Conservation (phyloP, 371 early-diverging fungal genomes). For the Neoconidiobolus thromboides region DNA sequence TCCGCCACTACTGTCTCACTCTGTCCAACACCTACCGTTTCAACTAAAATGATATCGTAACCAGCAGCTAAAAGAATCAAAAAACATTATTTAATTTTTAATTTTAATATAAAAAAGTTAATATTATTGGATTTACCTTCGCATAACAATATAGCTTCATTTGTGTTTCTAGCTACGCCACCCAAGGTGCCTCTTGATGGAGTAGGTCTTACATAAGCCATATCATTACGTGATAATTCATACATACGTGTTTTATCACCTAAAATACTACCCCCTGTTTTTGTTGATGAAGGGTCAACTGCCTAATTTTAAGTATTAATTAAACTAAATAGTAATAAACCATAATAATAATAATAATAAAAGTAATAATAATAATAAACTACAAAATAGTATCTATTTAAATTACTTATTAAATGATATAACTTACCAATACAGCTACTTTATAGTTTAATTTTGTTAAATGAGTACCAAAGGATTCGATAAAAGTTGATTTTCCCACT, state of each 20-base stretch:
- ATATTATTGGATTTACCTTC: slow-evolving; percentile 24
- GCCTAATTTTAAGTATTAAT: slow-evolving; percentile 21
- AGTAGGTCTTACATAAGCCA: slow-evolving; percentile 54
- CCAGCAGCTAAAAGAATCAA: slow-evolving; percentile 28
- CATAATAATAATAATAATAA: background rate
- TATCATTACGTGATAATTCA: slow-evolving; percentile 25
- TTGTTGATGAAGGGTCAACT: slow-evolving; percentile 54
- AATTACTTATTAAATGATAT: background rate
- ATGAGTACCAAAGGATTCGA: slow-evolving; percentile 54
- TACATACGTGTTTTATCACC: slow-evolving; percentile 73
- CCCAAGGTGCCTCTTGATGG: slow-evolving; percentile 48
- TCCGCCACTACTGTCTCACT: slow-evolving; percentile 65
- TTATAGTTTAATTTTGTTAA: slow-evolving; percentile 34
- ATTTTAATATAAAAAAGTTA: background rate
- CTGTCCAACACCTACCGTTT: slow-evolving; percentile 72
- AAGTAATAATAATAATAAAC: background rate
- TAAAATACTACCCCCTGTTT: slow-evolving; percentile 60
- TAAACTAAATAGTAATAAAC: background rate
- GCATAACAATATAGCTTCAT: slow-evolving; percentile 51
- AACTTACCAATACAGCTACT: slow-evolving; percentile 45
- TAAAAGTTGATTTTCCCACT: slow-evolving; percentile 64
- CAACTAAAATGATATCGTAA: slow-evolving; percentile 54
- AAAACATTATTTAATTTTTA: background rate
- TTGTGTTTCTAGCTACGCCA: slow-evolving; percentile 59
- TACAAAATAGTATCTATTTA: background rate